phyloP scores from a whole-genome alignment of 257 asterid species.

The Lycium barbarum region DNA sequence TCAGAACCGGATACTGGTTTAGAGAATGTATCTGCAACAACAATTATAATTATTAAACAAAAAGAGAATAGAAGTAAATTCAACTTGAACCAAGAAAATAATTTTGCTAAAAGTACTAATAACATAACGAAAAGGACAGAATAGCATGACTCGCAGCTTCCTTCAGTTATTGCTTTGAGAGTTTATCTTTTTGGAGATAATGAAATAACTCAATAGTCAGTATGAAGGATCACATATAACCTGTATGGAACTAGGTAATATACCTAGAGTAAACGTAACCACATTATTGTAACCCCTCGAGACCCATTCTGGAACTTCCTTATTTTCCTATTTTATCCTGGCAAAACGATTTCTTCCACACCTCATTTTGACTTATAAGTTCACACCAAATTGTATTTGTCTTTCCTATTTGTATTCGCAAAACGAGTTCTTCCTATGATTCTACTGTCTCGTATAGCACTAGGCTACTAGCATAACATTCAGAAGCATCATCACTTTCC shows the following conservation, averaged over 20 bases:
- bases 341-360: background rate
- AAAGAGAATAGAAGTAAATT: constrained; percentile 19
- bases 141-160: background rate
- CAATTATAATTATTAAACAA: constrained; percentile 21
- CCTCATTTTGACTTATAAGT: background rate
- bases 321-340: background rate
- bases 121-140: background rate
- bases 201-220: constrained; percentile 4
- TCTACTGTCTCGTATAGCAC: background rate
- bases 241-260: background rate
- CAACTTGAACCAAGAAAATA: background rate
- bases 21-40: constrained; percentile 76
- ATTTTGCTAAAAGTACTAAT: background rate
- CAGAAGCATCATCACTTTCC: background rate
- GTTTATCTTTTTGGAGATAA: background rate
- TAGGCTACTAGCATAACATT: background rate
- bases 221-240: constrained; percentile 3
- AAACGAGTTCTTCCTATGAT: background rate
- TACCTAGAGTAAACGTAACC: background rate
- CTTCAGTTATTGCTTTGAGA: background rate
- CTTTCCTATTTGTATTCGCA: background rate
- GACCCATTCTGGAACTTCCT: background rate
- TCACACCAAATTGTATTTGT: background rate
- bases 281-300: background rate
- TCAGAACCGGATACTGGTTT: constrained; percentile 79